Base-by-base conservation (phyloP, 768 basidiomycete species). In the Termitomyces sp. region DNA sequence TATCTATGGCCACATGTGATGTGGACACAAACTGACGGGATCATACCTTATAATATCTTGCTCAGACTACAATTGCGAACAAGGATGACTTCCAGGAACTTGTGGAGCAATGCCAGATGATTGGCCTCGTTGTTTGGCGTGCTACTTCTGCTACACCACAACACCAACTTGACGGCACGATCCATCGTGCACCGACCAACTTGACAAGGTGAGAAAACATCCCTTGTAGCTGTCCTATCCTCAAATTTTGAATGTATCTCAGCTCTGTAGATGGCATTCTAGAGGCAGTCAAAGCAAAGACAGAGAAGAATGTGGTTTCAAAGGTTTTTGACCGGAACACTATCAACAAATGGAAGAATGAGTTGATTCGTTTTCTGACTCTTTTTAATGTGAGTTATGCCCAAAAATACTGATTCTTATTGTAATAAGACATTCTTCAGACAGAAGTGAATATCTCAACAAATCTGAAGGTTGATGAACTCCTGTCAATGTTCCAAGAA, bases 61-160 rank as follows among this genome's bases (percentile, higher is more conserved):
- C 14, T n/a, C 25, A 66, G 61, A 60, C 43, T 20, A 63, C 60
- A 0, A 50, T 61, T 3, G 17, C 7, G 1, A 64, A 60, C 29
- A 50, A 57, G 20, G 55, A 36, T 17, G 61, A 65, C 40, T 65
- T 65, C 15, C 17, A 14, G 8, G 62, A 58, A n/a, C 36, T 65
- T 2, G 50, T 46, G n/a, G 65, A 63, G 46, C 61, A 61, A 57
- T 65, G 65, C 31, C 52, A 63, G 29, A 63, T 32, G 12, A 65
- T 65, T 29, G n/a, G 42, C 6, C 58, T 65, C 7, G 20, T 57
- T 1, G 48, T 65, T 55, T 62, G 61, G 58, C 58, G 52, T 2
- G 60, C 62, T 4, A 63, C 34, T 25, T 1, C 20, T 20, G 40
- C 47, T 5, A 55, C 5, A 38, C 14, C 53, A 11, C 29, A 54